Conservation (phyloP, 768 basidiomycete species). For the Kwoniella shandongensis region DNA sequence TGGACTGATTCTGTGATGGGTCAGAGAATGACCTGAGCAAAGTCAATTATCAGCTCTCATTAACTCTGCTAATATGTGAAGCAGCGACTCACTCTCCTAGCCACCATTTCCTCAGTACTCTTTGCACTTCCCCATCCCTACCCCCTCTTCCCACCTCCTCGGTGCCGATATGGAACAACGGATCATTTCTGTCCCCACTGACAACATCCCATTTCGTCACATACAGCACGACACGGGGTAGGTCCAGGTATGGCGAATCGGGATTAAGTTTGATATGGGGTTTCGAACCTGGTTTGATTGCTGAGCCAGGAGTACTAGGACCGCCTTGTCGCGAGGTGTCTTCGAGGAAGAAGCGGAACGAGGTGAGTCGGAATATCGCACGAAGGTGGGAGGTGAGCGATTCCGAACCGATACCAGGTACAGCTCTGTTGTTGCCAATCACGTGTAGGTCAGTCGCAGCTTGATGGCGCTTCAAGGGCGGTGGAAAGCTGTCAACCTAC, state of each 20-base stretch:
- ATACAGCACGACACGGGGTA: slow-evolving; percentile 26
- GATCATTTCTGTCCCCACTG: slow-evolving; percentile 30
- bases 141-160: slow-evolving; percentile 22
- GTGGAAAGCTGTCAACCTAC: slow-evolving; percentile 26
- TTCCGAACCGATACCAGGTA: slow-evolving; percentile 16
- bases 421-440: too few species aligned
- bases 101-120: slow-evolving; percentile 41
- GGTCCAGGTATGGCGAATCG: slow-evolving; percentile 1
- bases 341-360: slow-evolving; percentile 19
- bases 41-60: not conserved
- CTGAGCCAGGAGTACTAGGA: too few species aligned
- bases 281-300: too few species aligned
- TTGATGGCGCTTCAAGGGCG: too few species aligned
- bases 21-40: slow-evolving; percentile 20
- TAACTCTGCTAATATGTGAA: not conserved
- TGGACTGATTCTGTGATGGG: slow-evolving; percentile 13
- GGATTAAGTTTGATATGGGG: too few species aligned
- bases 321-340: too few species aligned
- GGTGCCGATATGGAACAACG: slow-evolving; percentile 21
- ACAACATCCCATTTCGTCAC: slow-evolving; percentile 30
- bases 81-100: slow-evolving; percentile 35
- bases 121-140: slow-evolving; percentile 24
- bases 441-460: too few species aligned
- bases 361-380: slow-evolving; percentile 25
- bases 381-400: slow-evolving; percentile 37